Percentiles rank a stretch among this genome's conserved stretches.
Evolutionary conservation across 345 rosid genomes (phyloP).

Genomic region (Eucalyptus pumila): DNA sequence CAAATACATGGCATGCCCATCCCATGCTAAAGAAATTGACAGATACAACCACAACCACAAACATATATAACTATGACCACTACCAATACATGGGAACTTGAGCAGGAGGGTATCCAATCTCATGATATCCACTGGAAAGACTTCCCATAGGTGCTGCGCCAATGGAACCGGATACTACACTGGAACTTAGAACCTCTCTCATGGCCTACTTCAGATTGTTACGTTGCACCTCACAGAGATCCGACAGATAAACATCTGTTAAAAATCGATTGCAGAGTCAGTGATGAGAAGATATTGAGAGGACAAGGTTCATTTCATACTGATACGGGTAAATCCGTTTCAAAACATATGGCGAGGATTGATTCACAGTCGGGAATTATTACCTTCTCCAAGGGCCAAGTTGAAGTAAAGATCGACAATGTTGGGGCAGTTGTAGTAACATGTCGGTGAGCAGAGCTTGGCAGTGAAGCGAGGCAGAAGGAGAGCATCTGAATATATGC

Average conservation of each 20-base stretch:
- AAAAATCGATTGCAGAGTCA: background rate
- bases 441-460: slow-evolving; percentile 71
- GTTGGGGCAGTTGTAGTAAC: slow-evolving; percentile 70
- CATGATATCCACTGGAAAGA: background rate
- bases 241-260: slow-evolving; percentile 78
- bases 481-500: slow-evolving; percentile 85
- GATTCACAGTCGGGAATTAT: background rate
- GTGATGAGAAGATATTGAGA: background rate
- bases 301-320: background rate
- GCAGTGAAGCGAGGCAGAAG: slow-evolving; percentile 60
- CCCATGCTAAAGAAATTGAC: background rate
- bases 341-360: background rate
- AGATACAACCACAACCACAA: background rate
- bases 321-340: background rate
- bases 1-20: background rate
- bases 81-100: background rate
- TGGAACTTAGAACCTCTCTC: slow-evolving; percentile 58
- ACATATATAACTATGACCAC: background rate
- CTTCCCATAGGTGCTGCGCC: background rate
- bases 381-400: slow-evolving; percentile 95
- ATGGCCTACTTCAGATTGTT: slow-evolving; percentile 57
- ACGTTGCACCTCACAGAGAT: slow-evolving; percentile 50
- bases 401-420: slow-evolving; percentile 89
- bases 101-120: background rate
- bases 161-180: slow-evolving; percentile 29